Evolutionary conservation across 2,329 filamentous ascomycete genomes (phyloP).

Genomic region (Leptographium flavum): DNA sequence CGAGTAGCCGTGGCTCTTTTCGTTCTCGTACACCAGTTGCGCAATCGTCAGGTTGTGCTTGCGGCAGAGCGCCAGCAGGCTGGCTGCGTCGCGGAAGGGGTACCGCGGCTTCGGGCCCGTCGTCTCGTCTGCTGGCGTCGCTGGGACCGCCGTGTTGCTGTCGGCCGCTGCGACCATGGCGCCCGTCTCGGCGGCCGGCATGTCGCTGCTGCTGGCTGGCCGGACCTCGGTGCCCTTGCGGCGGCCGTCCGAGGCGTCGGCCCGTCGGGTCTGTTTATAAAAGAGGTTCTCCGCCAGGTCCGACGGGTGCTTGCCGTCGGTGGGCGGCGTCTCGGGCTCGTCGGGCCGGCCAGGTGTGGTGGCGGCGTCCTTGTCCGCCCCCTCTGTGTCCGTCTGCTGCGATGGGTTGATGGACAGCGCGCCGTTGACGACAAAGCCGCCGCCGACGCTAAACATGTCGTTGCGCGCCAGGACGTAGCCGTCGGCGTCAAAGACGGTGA

Average conservation of each 20-base stretch:
- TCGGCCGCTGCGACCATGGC: constrained; percentile 8
- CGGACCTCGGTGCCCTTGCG: constrained; percentile 29
- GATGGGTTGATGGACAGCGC: constrained; percentile 24
- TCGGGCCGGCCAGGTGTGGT: constrained; percentile 13
- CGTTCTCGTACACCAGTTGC: constrained; percentile 36
- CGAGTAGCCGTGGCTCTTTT: constrained; percentile 34
- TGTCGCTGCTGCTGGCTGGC: constrained; percentile 9
- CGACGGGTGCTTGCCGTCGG: constrained; percentile 21
- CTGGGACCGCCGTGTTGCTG: background rate
- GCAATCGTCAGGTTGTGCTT: constrained; percentile 37
- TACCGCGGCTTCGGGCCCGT: constrained; percentile 24
- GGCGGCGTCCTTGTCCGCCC: too few species aligned
- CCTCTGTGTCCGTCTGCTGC: too few species aligned
- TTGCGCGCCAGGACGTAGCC: constrained; percentile 32
- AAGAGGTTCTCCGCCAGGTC: constrained; percentile 36
- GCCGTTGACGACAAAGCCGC: constrained; percentile 37
- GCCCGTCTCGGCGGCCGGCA: too few species aligned
- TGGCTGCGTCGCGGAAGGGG: constrained; percentile 31
- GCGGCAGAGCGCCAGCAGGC: constrained; percentile 29
- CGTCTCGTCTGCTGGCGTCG: background rate
- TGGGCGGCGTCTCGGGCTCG: constrained; percentile 7
- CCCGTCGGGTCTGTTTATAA: constrained; percentile 34
- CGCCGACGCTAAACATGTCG: constrained; percentile 36
- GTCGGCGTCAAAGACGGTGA: constrained; percentile 32
- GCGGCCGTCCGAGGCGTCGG: constrained; percentile 30